Evolutionary conservation across 108 stramenopile genomes (phyloP), one percentile per base, ranked within the genome.

Genomic region (Pseudonitzschia multistriata): DNA sequence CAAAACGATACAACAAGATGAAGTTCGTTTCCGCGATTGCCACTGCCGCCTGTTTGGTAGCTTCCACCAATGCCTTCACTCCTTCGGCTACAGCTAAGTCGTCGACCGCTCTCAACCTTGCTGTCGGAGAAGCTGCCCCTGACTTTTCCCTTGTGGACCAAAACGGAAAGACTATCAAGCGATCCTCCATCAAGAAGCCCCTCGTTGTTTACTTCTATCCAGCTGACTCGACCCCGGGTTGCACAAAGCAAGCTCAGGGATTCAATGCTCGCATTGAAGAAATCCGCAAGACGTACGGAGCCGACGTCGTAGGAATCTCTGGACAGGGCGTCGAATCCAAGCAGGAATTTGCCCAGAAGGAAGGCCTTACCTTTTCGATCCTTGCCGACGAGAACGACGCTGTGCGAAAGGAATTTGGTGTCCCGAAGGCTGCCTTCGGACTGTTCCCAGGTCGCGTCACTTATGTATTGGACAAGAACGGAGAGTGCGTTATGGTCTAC

Each of bases 131-230:
- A 57, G 74, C 77, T 31, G 90, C 90, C n/a, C 90, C 90, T 2
- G 90, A 91, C 60, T 91, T 91, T 68, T 62, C 83, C 19, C 79
- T 91, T 40, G 59, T 73, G 5, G 90, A 91, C 35, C 90, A 91
- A 72, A 91, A 88, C 57, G 90, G 90, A 27, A 91, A 91, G 75
- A 83, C 82, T 15, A 81, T 91, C 66, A 85, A 71, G 42, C 75
- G 86, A 42, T 87, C 88, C 11, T 68, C 74, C 45, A 82, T 82
- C 75, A 88, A 89, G 75, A 91, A 91, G 77, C 90, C 90, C 0
- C 74, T 91, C 21, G 88, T 91, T 13, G 88, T 91, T 15, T 91
- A 88, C 74, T 91, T 91, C 70, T 91, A 91, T 62, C 90, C 90
- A 29, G 82, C 90, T 22, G 90, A 91, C 61, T 60, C 83, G 3